These are phyloP conservation scores for Penicillium sp. DNA, from an alignment of 2,329 filamentous ascomycete genomes.

Conservation along the genomic window DNA sequence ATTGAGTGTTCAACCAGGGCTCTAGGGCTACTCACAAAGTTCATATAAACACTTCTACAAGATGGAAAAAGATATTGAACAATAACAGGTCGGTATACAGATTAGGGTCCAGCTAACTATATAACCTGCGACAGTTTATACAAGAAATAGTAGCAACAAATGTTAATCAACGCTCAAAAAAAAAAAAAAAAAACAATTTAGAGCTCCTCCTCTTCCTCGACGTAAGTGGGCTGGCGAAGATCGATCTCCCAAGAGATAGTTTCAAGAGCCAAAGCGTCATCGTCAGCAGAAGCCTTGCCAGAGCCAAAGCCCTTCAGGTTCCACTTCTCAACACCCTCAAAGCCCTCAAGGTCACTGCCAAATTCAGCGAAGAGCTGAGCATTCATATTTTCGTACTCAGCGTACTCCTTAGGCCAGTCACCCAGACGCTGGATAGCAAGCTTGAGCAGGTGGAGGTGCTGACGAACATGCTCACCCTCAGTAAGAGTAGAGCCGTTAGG, in stretches of 20 bases:
- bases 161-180: not conserved
- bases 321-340: slow-evolving; percentile 51
- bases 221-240: not conserved
- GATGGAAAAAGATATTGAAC: not conserved
- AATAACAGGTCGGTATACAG: not conserved
- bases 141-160: not conserved
- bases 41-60: not conserved
- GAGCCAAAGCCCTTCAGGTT: slow-evolving; percentile 44
- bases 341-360: slow-evolving; percentile 37
- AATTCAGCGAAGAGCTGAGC: slow-evolving; percentile 42
- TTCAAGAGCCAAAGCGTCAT: slow-evolving; percentile 26
- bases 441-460: slow-evolving; percentile 41
- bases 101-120: slow-evolving; percentile 4
- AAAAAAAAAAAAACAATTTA: slow-evolving; percentile 1
- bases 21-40: not conserved
- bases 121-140: not conserved
- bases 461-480: slow-evolving; percentile 34
- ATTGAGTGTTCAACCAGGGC: too few species aligned
- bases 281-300: slow-evolving; percentile 48
- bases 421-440: slow-evolving; percentile 42
- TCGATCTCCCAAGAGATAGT: slow-evolving; percentile 29
- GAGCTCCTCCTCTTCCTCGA: slow-evolving; percentile 17
- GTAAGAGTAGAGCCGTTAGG: slow-evolving; percentile 17
- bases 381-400: slow-evolving; percentile 51
- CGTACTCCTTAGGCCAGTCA: slow-evolving; percentile 48